Evolutionary conservation across 371 early-diverging fungal genomes (phyloP).

Genomic region (Mucor lusitanicus): DNA sequence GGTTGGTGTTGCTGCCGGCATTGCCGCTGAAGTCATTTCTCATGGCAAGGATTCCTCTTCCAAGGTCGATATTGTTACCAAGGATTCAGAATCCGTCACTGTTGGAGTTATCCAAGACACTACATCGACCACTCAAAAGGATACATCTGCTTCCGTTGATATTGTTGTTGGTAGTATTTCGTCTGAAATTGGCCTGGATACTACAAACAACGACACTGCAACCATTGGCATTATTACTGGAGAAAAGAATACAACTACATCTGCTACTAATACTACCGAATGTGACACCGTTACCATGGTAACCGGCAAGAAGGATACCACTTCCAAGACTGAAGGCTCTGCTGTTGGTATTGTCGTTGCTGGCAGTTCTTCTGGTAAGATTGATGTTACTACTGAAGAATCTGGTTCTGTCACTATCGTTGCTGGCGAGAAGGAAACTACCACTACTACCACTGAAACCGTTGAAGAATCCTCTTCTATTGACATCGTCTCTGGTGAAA

Average conservation of each 20-base stretch:
- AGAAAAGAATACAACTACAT: not conserved
- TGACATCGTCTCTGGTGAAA: too few species aligned
- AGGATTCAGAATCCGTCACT: not conserved
- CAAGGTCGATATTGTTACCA: not conserved
- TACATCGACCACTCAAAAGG: not conserved
- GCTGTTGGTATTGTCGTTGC: too few species aligned
- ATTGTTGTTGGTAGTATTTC: not conserved
- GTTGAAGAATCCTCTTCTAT: too few species aligned
- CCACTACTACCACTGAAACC: too few species aligned
- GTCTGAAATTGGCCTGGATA: not conserved
- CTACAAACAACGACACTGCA: not conserved
- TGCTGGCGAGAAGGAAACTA: too few species aligned
- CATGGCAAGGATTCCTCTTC: not conserved
- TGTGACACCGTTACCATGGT: not conserved
- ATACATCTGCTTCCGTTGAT: not conserved
- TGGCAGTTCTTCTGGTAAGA: too few species aligned
- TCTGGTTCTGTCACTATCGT: too few species aligned
- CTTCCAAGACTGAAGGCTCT: too few species aligned
- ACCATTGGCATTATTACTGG: not conserved
- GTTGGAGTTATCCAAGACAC: not conserved
- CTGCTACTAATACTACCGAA: not conserved
- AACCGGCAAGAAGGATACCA: too few species aligned
- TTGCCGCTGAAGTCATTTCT: not conserved
- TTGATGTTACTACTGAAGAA: too few species aligned
- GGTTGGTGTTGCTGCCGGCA: not conserved